Conservation (phyloP, 805 yeast genomes). For the Cyberlindnera bimundalis region DNA sequence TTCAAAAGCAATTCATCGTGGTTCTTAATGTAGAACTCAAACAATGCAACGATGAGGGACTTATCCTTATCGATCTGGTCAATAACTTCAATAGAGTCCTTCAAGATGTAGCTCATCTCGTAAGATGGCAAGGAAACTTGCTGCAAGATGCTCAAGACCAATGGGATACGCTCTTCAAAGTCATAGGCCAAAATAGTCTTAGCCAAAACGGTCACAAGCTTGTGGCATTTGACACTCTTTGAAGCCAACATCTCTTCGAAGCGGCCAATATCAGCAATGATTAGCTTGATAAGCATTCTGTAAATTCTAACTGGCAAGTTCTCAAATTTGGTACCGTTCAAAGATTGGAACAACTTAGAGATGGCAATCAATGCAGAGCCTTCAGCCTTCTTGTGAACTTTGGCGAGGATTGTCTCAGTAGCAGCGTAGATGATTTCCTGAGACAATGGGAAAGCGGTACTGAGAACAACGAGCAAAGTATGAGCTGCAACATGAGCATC, state of each 20-base stretch:
- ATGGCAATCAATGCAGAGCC: conserved; percentile 46
- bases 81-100: conserved; percentile 37
- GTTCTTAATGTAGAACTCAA: conserved; percentile 36
- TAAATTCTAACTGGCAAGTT: conserved; percentile 38
- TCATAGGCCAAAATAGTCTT: conserved; percentile 43
- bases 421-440: conserved; percentile 57
- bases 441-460: conserved; percentile 66
- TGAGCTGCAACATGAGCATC: conserved; percentile 83
- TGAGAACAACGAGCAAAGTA: conserved; percentile 73
- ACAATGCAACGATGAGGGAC: conserved; percentile 35
- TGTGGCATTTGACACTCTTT: conserved; percentile 33
- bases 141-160: conserved; percentile 36
- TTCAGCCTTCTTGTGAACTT: conserved; percentile 38
- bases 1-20: conserved; percentile 38
- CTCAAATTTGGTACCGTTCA: conserved; percentile 39
- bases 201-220: conserved; percentile 41
- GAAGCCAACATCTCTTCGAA: conserved; percentile 28
- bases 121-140: conserved; percentile 32
- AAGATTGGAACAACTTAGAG: conserved; percentile 46
- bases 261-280: conserved; percentile 24
- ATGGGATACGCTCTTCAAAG: conserved; percentile 32
- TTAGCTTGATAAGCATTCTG: conserved; percentile 29
- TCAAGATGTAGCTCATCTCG: conserved; percentile 36
- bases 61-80: conserved; percentile 35
- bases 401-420: conserved; percentile 50